phyloP scores from a whole-genome alignment of 352 stramenopile genomes.

The Phytophthora pinifolia region DNA sequence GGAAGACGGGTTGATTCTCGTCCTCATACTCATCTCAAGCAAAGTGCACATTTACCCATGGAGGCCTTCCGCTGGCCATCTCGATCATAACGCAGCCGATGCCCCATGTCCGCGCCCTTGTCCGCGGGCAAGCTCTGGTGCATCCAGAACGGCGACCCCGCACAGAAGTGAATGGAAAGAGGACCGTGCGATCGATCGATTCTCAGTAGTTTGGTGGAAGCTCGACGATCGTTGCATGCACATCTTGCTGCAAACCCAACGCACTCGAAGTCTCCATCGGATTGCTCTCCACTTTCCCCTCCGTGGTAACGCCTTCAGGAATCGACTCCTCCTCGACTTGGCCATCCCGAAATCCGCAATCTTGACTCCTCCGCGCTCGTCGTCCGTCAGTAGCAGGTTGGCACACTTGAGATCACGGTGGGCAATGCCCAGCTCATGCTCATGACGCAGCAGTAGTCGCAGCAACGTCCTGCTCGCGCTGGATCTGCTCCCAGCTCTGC shows the following conservation, averaged over 20 bases:
- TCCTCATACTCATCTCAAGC: no score
- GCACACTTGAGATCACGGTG: conserved; percentile 85
- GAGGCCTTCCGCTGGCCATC: conserved; percentile 86
- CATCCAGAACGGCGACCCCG: conserved; percentile 94
- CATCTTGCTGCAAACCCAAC: not conserved
- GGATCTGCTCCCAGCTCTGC: conserved; percentile 54
- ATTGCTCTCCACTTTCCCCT: conserved; percentile 12
- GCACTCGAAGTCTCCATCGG: conserved; percentile 28
- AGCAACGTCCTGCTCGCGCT: conserved; percentile 63
- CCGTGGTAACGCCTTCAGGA: not conserved
- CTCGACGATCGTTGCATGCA: no score
- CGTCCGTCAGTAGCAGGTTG: conserved; percentile 69
- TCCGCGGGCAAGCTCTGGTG: no score
- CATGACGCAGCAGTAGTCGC: conserved; percentile 30
- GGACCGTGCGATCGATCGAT: not conserved
- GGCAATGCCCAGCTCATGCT: conserved; percentile 2
- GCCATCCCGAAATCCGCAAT: conserved; percentile 88
- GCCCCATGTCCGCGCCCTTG: no score
- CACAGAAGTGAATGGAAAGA: conserved; percentile 44
- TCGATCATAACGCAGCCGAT: conserved; percentile 90
- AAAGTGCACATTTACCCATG: conserved; percentile 54
- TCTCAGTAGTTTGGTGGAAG: no score
- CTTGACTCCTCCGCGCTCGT: conserved; percentile 55
- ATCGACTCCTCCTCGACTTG: conserved; percentile 26
- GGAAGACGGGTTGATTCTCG: no score